phyloP scores from a whole-genome alignment of 208 protist species.

The Angomonas ambiguus region DNA sequence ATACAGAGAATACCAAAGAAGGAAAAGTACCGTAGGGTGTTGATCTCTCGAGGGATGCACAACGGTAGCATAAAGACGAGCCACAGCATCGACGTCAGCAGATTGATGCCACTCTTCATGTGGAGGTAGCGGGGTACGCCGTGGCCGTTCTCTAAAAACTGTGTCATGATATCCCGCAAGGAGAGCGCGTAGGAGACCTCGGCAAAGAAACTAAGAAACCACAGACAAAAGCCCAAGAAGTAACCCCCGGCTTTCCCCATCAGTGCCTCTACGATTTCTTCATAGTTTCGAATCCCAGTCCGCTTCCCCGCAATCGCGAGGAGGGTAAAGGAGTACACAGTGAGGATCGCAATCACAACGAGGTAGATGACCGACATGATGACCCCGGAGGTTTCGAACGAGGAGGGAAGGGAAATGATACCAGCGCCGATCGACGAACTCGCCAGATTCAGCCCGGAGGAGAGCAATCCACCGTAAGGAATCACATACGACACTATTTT shows the following conservation, averaged over 20 bases:
- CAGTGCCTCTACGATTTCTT: constrained; percentile 35
- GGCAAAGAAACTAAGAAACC: constrained; percentile 50
- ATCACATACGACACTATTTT: constrained; percentile 28
- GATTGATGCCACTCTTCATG: constrained; percentile 18
- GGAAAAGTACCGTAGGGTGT: constrained; percentile 62
- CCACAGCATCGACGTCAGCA: constrained; percentile 45
- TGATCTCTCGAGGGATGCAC: constrained; percentile 46
- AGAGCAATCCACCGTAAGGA: constrained; percentile 54
- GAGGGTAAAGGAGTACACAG: constrained; percentile 53
- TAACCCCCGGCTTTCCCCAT: constrained; percentile 45
- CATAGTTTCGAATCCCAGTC: constrained; percentile 50
- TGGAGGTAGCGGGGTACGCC: constrained; percentile 13
- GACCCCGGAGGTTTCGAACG: constrained; percentile 46
- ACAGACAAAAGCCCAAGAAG: constrained; percentile 43
- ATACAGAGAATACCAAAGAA: constrained; percentile 41
- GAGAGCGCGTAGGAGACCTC: constrained; percentile 55
- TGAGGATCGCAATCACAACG: constrained; percentile 37
- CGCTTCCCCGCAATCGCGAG: constrained; percentile 27
- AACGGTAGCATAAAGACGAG: constrained; percentile 53
- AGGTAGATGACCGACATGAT: constrained; percentile 58
- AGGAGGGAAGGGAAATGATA: constrained; percentile 57
- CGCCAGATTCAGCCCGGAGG: constrained; percentile 59
- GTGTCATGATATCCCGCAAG: constrained; percentile 34
- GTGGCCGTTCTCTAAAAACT: constrained; percentile 20
- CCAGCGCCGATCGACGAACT: constrained; percentile 58